Base-by-base conservation (phyloP, 768 basidiomycete genomes). In the Pleurotus tuber-regium region DNA sequence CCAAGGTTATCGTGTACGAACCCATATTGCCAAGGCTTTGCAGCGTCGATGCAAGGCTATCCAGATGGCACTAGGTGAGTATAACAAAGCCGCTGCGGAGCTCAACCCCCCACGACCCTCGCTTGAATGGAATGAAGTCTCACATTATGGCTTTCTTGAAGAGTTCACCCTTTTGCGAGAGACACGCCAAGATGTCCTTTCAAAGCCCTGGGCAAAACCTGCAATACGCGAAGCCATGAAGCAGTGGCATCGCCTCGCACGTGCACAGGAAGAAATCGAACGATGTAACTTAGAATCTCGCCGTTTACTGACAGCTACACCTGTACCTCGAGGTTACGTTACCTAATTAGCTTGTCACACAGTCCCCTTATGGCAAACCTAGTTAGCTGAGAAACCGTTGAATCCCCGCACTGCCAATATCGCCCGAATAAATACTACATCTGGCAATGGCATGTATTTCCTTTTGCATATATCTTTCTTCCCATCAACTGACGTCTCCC, bases 101-200 rank as follows among this genome's bases (percentile, higher is more conserved):
- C 61, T 61, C 4, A 51, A 60, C 12, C 58, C 57, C 2, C 61
- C 61, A 1, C 44, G 26, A 11, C 43, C 58, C n/a, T 30, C 30
- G 4, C 43, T 63, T 18, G 49, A 49, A 1, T 63, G 59, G 62
- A 26, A 42, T 4, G 28, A 54, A 23, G 61, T 70, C 6, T 53
- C 61, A 1, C 56, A 36, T 10, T 36, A 36, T 12, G 33, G 33
- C 33, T 36, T 36, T 36, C 33, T 36, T 18, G 33, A 36, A 65
- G 61, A 71, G 35, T 66, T 71, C 46, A 43, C 55, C 18, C 57
- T 71, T 4, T 60, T 71, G 2, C 50, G 51, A 7, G 57, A 67
- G 36, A 58, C 63, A 0, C 54, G 57, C 4, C 25, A 58, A 14
- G 62, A 68, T 16, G 48, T 70, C n/a, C 51, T 25, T 4, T 25